Evolutionary conservation across 495 filamentous ascomycete species (phyloP), one percentile per base, ranked within the genome.

Genomic region (Astrocystis sublimbata): DNA sequence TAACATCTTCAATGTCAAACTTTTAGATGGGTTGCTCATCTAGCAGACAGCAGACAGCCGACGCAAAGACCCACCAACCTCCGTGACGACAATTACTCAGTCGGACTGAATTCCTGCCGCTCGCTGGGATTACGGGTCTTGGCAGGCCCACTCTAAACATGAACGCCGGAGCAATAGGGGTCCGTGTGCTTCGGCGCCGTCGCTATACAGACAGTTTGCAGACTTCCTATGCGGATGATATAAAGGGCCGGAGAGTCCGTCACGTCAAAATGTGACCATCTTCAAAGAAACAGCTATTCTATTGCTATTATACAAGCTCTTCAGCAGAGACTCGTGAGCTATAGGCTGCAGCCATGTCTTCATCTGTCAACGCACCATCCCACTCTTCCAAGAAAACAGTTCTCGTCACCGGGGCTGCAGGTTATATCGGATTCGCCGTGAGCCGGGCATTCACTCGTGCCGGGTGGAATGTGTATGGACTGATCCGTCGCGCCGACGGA

Each of bases 391-490:
- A 31, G 45, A 71, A 67, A 36, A 70, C 65, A 12, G 77, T 73
- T 28, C 71, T 79, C 10, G 68, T 79, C 40, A 78, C 74, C 0
- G 77, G 76, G 17, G 77, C 77, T 15, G 77, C 75, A 35, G 77
- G 76, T 1, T 79, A 77, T 65, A 74, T 78, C 38, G 77, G 77
- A 33, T 72, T 65, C 57, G 77, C 77, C 1, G 76, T 79, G 1
- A 67, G 72, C 59, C 68, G 69, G 26, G 73, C 75, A 21, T 80
- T 79, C 53, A 68, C 71, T 36, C 69, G 72, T 10, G 74, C 76
- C 23, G 77, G 75, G 3, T 79, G 72, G 69, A 68, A 28, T 38
- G 67, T 65, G 5, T 77, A 70, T 58, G 77, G 76, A 0, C 69
- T 79, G 1, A 68, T 76, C 55, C 77, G 77, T 7, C 65, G 68